These are phyloP conservation scores for Pyrenochaeta sp. DNA, from an alignment of 2,329 filamentous ascomycete genomes.

Conservation along the genomic window DNA sequence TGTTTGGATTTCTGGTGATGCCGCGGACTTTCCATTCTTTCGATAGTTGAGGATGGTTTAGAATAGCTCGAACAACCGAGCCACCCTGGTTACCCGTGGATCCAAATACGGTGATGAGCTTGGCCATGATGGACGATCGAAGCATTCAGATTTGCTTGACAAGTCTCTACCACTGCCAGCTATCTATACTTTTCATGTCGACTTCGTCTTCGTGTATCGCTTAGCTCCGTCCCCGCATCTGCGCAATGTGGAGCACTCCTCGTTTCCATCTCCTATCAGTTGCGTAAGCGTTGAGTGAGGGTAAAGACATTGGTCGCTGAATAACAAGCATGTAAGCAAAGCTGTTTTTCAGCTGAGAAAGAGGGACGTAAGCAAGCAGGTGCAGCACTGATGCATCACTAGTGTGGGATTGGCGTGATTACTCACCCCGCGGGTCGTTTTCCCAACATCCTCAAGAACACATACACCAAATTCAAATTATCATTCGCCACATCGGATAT, in stretches of 20 bases:
- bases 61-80: constrained; percentile 58
- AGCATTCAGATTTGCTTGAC: background rate
- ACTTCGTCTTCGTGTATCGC: background rate
- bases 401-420: constrained; percentile 4
- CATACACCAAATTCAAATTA: background rate
- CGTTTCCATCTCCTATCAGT: background rate
- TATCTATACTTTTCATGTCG: background rate
- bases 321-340: background rate
- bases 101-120: constrained; percentile 65
- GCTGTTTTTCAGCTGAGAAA: background rate
- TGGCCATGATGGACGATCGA: constrained; percentile 30
- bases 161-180: background rate
- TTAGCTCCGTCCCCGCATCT: background rate
- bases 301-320: background rate
- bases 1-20: constrained; percentile 61
- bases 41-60: constrained; percentile 54
- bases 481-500: background rate
- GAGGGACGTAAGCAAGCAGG: background rate
- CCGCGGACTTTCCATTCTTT: constrained; percentile 61
- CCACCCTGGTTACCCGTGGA: constrained; percentile 69
- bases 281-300: background rate
- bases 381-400: background rate
- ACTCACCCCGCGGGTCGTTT: constrained; percentile 1
- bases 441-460: background rate
- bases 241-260: background rate